phyloP scores from a whole-genome alignment of 2,329 filamentous ascomycete species.

The Thyridium curvatum region DNA sequence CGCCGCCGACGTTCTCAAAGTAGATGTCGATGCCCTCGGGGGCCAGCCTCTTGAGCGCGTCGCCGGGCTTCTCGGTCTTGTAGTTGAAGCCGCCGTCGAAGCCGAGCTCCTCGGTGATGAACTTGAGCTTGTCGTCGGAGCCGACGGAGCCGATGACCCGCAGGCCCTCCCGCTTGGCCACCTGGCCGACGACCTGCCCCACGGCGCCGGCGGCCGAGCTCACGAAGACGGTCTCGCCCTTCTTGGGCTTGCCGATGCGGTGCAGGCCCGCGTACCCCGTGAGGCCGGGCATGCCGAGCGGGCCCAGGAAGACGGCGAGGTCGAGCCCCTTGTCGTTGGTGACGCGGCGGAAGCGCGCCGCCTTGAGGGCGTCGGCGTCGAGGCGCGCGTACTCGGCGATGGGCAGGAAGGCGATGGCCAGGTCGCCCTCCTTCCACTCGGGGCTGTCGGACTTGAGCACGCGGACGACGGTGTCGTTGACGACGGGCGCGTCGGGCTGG shows the following conservation, averaged over 20 bases:
- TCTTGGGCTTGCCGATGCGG: constrained; percentile 65
- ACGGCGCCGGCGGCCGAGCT: constrained; percentile 76
- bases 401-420: constrained; percentile 51
- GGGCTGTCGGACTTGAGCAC: constrained; percentile 61
- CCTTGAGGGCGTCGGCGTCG: constrained; percentile 15
- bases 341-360: constrained; percentile 44
- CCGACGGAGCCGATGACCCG: constrained; percentile 77
- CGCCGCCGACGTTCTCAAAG: constrained; percentile 48
- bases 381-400: constrained; percentile 65
- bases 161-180: constrained; percentile 76
- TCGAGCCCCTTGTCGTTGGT: constrained; percentile 62
- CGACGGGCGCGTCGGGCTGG: constrained; percentile 55
- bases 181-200: constrained; percentile 75
- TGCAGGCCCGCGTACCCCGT: constrained; percentile 53
- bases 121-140: constrained; percentile 72
- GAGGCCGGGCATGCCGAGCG: constrained; percentile 46
- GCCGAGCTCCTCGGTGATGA: constrained; percentile 43
- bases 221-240: constrained; percentile 76
- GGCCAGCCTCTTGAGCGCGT: constrained; percentile 64
- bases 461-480: constrained; percentile 57
- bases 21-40: constrained; percentile 71
- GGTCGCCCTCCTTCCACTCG: constrained; percentile 60
- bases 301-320: constrained; percentile 62
- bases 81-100: constrained; percentile 73
- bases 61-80: constrained; percentile 68